Base-by-base conservation (phyloP, 306 rosid species). In the Boehmeria nivea region DNA sequence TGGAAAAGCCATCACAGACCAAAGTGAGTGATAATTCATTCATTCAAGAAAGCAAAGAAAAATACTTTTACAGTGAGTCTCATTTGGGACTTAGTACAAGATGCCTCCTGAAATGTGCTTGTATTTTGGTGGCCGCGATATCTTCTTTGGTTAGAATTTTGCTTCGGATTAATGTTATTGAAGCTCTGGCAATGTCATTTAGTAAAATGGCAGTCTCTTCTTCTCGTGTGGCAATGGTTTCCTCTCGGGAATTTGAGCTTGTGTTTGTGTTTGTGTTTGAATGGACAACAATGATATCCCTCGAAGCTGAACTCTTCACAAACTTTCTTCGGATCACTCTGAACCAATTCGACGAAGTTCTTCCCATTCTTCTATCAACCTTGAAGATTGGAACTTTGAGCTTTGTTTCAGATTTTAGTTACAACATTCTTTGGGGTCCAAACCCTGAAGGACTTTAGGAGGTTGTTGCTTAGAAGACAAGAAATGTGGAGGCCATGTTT, bases 101-200 rank as follows among this genome's bases (percentile, higher is more conserved):
- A 71, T 91, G 96, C 42, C 83, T 84, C 77, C 96, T 72, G 81
- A 87, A 87, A 57, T 39, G 59, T 28, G 98, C 81, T 71, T 91
- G 98, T 69, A 91, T 85, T 64, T 67, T 91, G 50, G 60, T 76
- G 59, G 89, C 89, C 0, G 87, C 91, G 21, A 51, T 19, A 19
- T 82, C 82, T 63, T 87, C 77, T 23, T 26, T 12, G 40, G 70
- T 57, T 37, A 51, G 10, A 19, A 37, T 38, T 44, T 1, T 45
- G 8, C 19, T 23, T n/a, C 6, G 48, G 38, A 27, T 9, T 5
- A 60, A 14, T 13, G 45, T 45, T 23, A 72, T 47, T 0, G 68
- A 70, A 45, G 59, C 33, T 4, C 13, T 19, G 15, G 25, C 46
- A 24, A 12, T 14, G 50, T 52, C 36, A 12, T 58, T 58, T 57